These are phyloP conservation scores for Oemleria cerasiformis DNA, from an alignment of 306 rosid species.

Conservation along the genomic window DNA sequence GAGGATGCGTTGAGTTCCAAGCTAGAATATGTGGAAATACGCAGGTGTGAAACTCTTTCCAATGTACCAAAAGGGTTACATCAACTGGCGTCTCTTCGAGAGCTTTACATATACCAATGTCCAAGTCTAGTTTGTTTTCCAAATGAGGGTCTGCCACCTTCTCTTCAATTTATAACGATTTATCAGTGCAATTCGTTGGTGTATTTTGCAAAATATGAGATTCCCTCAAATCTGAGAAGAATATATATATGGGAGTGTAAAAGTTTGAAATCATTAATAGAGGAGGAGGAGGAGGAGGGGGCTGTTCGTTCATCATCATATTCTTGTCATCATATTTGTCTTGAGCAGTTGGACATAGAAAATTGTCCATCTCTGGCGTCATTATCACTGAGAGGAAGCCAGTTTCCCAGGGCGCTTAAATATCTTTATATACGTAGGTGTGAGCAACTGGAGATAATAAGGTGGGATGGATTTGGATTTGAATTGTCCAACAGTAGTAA, in stretches of 20 bases:
- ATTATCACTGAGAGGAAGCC: not conserved
- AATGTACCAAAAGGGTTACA: not conserved
- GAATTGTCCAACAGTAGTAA: too few species aligned
- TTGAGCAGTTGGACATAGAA: not conserved
- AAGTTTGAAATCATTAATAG: not conserved
- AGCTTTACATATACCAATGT: not conserved
- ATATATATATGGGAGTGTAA: accelerated
- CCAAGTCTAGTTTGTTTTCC: constrained; percentile 2
- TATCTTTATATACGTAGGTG: not conserved
- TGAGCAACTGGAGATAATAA: constrained; percentile 10
- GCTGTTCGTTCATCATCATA: not conserved
- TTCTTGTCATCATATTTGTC: not conserved
- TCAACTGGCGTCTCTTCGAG: not conserved
- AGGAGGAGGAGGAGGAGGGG: not conserved
- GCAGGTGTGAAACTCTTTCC: not conserved
- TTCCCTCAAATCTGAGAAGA: not conserved
- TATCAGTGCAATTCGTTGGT: not conserved
- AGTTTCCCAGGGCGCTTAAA: not conserved
- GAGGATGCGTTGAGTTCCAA: not conserved
- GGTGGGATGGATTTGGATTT: not conserved
- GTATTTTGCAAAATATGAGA: not conserved
- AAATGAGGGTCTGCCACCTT: constrained; percentile 1
- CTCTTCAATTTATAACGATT: not conserved
- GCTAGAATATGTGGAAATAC: not conserved
- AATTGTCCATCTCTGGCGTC: not conserved